Evolutionary conservation across 805 yeast genomes (phyloP), one percentile per base, ranked within the genome.

Genomic region (Kodamaea hsintzibuensis): DNA sequence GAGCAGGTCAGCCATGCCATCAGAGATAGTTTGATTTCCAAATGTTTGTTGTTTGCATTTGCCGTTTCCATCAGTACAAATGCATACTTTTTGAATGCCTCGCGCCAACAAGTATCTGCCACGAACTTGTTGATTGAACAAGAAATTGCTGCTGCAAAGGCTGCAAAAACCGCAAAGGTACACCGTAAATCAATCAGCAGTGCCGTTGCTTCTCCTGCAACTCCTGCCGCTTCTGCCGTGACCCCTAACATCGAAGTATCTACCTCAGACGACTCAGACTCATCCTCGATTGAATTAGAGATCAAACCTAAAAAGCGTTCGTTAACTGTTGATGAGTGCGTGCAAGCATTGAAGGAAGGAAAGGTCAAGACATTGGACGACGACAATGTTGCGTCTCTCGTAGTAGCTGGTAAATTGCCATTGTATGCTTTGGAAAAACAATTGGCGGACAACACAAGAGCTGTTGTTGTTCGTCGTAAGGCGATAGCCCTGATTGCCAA

Each of bases 361-460:
- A 76, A 83, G 19, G 82, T 90, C 44, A 80, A 82, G 60, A 76
- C 81, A 27, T 80, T 95, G 59, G 74, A 73, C 53, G 82, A 95
- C 69, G 85, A 82, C 46, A 97, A 95, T 72, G 82, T 95, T 58
- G 80, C 86, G 1, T 70, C 81, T 1, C 80, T 95, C 54, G 92
- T 87, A 37, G 78, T 83, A 9, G 72, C 80, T 2, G 96, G 96
- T 37, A 89, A 89, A 65, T 74, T 95, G 57, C 98, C 99, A 37
- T 74, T 95, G 52, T 95, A 95, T 68, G 97, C 98, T 0, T 80
- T 95, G 58, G 99, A 95, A 69, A 95, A 93, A 71, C 93, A 90
- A 72, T 81, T 95, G 56, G 88, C 80, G 27, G 95, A 95, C 67
- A 90, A 86, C 55, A 83, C 92, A 7, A 85, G 99, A 62, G 99